Conservation (phyloP, 257 asterid species). For the Solanum chiquidenum region DNA sequence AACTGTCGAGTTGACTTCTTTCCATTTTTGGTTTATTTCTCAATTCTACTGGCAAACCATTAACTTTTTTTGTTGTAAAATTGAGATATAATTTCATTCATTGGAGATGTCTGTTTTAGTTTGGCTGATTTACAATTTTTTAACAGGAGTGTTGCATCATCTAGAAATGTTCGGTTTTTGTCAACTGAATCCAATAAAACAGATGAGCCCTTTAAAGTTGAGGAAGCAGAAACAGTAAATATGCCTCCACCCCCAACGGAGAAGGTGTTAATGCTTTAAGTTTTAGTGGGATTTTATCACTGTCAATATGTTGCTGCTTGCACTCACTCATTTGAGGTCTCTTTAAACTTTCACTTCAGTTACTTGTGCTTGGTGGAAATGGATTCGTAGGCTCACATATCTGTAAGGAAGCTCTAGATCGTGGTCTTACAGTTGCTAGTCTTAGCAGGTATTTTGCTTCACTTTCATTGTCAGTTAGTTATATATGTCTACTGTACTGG, state of each 20-base stretch:
- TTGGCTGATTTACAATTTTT: background rate
- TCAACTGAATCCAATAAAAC: conserved; percentile 33
- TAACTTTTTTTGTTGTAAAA: background rate
- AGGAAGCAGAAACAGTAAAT: conserved; percentile 82
- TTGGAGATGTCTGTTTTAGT: background rate
- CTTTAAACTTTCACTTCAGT: conserved; percentile 28
- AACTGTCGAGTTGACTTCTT: background rate
- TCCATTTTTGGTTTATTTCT: background rate
- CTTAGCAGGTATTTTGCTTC: conserved; percentile 62
- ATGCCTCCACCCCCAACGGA: conserved; percentile 76
- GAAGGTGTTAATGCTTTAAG: conserved; percentile 37
- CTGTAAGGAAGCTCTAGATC: conserved; percentile 77
- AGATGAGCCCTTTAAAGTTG: conserved; percentile 41
- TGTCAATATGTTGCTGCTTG: background rate
- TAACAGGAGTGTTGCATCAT: conserved; percentile 23
- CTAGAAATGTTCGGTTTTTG: conserved; percentile 41
- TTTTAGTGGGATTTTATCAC: background rate
- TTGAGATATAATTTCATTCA: background rate
- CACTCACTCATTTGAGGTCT: background rate
- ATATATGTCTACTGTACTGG: background rate
- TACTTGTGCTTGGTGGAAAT: conserved; percentile 96
- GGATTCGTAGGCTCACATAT: conserved; percentile 96
- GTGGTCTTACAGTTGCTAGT: conserved; percentile 75
- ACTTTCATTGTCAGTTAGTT: background rate
- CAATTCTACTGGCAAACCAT: background rate